Base-by-base conservation (phyloP, 2,329 filamentous ascomycete species). In the Phyllosticta paracitricarpa region DNA sequence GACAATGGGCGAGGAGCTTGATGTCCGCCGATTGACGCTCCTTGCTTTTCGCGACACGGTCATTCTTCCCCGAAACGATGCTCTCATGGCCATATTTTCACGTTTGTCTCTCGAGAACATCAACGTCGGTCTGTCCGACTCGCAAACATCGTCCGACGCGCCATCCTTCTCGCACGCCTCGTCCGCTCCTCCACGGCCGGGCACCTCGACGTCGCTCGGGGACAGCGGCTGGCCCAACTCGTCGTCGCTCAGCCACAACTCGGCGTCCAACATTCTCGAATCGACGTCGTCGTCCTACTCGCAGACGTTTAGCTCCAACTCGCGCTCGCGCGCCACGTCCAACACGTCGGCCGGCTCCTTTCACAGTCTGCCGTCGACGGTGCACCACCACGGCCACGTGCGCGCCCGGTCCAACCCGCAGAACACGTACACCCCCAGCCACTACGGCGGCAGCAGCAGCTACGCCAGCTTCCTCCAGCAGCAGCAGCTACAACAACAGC, bases 21-120 rank as follows among this genome's bases (percentile, higher is more conserved):
- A 97, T 67, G 88, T 97, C 0, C 85, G 93, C n/a, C 84, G 91
- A 25, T 86, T 97, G 52, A 91, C 96, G 0, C 82, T 99, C 22
- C 86, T 91, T 24, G 85, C 89, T 3, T 99, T 94, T 76, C 86
- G 94, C 58, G 94, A 99, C 73, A 86, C 84, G 22, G 85, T 99
- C 62, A 90, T 99, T 57, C 78, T 99, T 0, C 90, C 91, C 1
- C 86, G 93, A 57, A 94, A 96, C 74, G 92, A 97, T 61, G 86
- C 84, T 6, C 83, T 99, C 25, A 95, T 94, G 78, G 84, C 85
- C 6, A 93, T 94, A 61, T 97, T 97, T 76, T 96, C 90, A 2
- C 86, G 93, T 2, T 81, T 97, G 0, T 92, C 88, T 3, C 84
- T 97, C 1, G 92, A 97, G 65, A 94, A 88, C 64, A 75, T 81